Conservation (phyloP, 2,329 filamentous ascomycete genomes). For the Fusarium udum region DNA sequence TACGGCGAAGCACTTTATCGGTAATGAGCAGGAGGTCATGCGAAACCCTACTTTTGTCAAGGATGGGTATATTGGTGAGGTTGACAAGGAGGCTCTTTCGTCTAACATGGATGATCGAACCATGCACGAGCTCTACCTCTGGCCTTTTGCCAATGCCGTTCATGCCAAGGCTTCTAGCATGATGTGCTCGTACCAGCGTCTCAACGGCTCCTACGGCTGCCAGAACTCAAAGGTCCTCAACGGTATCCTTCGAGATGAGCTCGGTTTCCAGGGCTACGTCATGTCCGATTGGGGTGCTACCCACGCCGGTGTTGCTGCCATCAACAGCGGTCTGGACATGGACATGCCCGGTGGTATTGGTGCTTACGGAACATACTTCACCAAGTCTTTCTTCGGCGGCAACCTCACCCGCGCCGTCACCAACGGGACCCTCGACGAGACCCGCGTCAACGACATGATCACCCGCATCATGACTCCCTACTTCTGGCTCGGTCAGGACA, state of each 20-base stretch:
- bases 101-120: conserved; percentile 67
- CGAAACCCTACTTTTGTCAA: conserved; percentile 42
- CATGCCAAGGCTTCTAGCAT: conserved; percentile 49
- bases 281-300: conserved; percentile 84
- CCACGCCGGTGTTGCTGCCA: conserved; percentile 72
- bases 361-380: conserved; percentile 43
- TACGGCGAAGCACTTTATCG: conserved; percentile 52
- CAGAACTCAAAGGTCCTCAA: conserved; percentile 83
- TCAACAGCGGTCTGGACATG: conserved; percentile 76
- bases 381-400: conserved; percentile 55
- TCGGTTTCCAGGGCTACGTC: conserved; percentile 84
- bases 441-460: conserved; percentile 58
- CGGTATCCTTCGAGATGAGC: conserved; percentile 78
- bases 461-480: conserved; percentile 65
- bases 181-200: conserved; percentile 78
- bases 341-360: conserved; percentile 59
- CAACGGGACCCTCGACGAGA: conserved; percentile 55
- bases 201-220: conserved; percentile 85
- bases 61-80: conserved; percentile 40
- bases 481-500: conserved; percentile 60
- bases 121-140: conserved; percentile 61
- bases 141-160: conserved; percentile 49
- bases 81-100: conserved; percentile 45
- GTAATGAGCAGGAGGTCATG: conserved; percentile 50
- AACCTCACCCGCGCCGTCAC: conserved; percentile 58